Conservation (phyloP, 768 basidiomycete genomes). For the Termitomyces titanicus region DNA sequence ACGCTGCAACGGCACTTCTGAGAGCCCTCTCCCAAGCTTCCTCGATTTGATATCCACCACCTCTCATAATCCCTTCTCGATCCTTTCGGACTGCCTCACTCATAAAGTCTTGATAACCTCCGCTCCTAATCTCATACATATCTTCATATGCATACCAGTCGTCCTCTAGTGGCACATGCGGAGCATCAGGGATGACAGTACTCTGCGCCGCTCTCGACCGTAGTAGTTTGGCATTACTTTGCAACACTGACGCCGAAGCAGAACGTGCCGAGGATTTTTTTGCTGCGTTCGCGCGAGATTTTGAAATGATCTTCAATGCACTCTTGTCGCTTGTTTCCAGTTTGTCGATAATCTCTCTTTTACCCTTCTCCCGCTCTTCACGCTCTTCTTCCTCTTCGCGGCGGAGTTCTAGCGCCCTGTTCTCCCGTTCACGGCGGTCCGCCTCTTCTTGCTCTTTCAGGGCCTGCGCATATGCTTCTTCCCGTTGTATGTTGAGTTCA, state of each 20-base stretch:
- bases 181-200: constrained; percentile 68
- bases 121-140: constrained; percentile 48
- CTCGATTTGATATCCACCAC: constrained; percentile 76
- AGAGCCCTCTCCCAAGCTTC: constrained; percentile 87
- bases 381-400: constrained; percentile 75
- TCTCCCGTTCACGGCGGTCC: constrained; percentile 69
- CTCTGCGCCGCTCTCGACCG: constrained; percentile 65
- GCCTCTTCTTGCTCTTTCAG: constrained; percentile 78
- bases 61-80: constrained; percentile 74
- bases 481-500: constrained; percentile 78
- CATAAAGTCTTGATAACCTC: constrained; percentile 65
- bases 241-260: constrained; percentile 39
- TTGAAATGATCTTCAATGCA: constrained; percentile 67
- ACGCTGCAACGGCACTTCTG: constrained; percentile 64
- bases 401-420: constrained; percentile 61
- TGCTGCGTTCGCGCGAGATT: constrained; percentile 59
- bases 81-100: constrained; percentile 78
- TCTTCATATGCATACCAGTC: constrained; percentile 75
- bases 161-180: constrained; percentile 77
- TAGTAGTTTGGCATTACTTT: constrained; percentile 46
- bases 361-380: constrained; percentile 68
- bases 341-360: constrained; percentile 73
- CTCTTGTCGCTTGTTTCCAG: constrained; percentile 75
- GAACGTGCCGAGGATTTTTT: constrained; percentile 59
- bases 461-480: constrained; percentile 69